Evolutionary conservation across 208 protist genomes (phyloP), one percentile per base, ranked within the genome.

Genomic region (Leishmania guyanensis): DNA sequence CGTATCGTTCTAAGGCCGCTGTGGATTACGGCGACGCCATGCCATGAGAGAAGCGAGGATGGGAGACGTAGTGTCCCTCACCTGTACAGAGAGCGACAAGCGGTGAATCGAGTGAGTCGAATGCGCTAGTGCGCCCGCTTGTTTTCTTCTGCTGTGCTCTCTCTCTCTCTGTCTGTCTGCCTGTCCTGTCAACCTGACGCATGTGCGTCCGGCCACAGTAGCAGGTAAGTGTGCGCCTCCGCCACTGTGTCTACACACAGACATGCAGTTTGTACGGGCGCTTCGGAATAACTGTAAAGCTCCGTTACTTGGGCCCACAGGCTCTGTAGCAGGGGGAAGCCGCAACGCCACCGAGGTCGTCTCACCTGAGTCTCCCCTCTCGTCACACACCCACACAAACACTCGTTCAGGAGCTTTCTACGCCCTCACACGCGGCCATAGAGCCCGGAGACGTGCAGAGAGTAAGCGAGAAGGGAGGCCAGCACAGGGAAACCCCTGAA

Each of bases 1-100:
- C 54, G 4, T 85, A 6, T 79, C 73, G 1, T 85, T 85, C 26
- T 88, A 50, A 81, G 20, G 26, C n/a, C 51, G 10, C 2, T 81
- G 36, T 16, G 43, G 43, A 14, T 16, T 8, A 0, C 9, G 1
- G 20, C 5, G 9, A n/a, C 43, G 68, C 68, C 43, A 17, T 5
- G 68, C 39, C 51, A 43, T 51, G 36, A 53, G 9, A 29, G 22
- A 50, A n/a, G 22, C 39, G 46, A 0, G 10, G 60, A 12, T 20
- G 29, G 14, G 12, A 16, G 51, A 8, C 60, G 10, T 22, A 3
- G 16, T 6, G 53, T 26, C 53, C 17, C 0, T 56, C 17, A 2
- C 56, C 56, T 62, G 56, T n/a, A 26, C 56, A 62, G 22, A 62
- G 22, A 17, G 4, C 0, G 6, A 26, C 22, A 29, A 62, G 56